Base-by-base conservation (phyloP, 768 basidiomycete genomes). In the Termitomyces sp. region DNA sequence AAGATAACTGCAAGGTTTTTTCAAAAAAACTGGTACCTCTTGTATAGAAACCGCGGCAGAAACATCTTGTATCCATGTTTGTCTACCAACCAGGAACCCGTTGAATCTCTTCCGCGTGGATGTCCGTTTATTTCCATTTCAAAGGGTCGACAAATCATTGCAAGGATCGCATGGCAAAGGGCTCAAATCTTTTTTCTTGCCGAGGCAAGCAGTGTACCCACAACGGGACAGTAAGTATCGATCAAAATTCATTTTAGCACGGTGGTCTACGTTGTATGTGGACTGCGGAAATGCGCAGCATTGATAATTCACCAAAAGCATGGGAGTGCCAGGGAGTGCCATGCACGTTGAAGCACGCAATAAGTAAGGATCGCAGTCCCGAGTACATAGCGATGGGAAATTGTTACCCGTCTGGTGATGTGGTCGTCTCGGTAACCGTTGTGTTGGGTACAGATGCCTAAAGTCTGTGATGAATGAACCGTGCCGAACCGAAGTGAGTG, bases 401-500 rank as follows among this genome's bases (percentile, higher is more conserved):
- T 50, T 41, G 31, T 37, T 32, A 26, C 46, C 20, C 34, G 18
- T 26, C 24, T 29, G 5, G 54, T 60, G 63, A 63, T 60, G 56
- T 59, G 37, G 63, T 64, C 56, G 62, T 56, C 64, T 56, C 64
- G 62, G 64, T 61, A 65, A 65, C 64, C 64, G 62, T 56, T 56
- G 44, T 50, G 43, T 48, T 55, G 64, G 64, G 49, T 22, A 20
- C 13, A 20, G 16, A 57, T 63, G 53, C 2, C 64, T 49, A 53
- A 34, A 56, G 20, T 48, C 37, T 47, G 53, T 12, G 44, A 46
- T 36, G 22, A 46, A 57, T 55, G 51, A 58, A 55, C 55, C 54
- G 54, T 58, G 42, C 46, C 57, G 50, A 59, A 32, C 48, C 32
- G 32, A n/a, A 34, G 32, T 34, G 32, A 13, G 13, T 22, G n/a